Conservation (phyloP, 805 yeast genomes). For the Scheffersomyces amazonensis region DNA sequence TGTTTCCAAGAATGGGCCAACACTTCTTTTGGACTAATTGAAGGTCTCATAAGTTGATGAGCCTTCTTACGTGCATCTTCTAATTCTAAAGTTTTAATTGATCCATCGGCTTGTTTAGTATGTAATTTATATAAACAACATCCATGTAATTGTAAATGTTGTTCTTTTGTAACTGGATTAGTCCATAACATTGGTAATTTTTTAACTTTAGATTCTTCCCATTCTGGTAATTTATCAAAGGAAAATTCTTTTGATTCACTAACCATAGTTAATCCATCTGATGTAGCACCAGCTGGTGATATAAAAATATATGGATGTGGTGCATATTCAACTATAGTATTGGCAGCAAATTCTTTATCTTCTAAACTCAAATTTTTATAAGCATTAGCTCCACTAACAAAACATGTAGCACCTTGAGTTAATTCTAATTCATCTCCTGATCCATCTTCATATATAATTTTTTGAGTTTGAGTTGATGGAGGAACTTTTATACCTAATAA, state of each 20-base stretch:
- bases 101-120: slow-evolving; percentile 51
- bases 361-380: slow-evolving; percentile 63
- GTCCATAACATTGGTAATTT: slow-evolving; percentile 88
- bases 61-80: slow-evolving; percentile 73
- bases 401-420: slow-evolving; percentile 86
- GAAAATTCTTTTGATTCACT: slow-evolving; percentile 71
- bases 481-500: slow-evolving; percentile 82
- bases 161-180: slow-evolving; percentile 79
- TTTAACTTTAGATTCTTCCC: slow-evolving; percentile 80
- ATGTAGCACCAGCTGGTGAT: slow-evolving; percentile 74
- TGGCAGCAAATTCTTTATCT: slow-evolving; percentile 71
- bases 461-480: slow-evolving; percentile 58
- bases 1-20: slow-evolving; percentile 81
- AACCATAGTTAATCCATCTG: slow-evolving; percentile 84
- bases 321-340: slow-evolving; percentile 82
- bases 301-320: slow-evolving; percentile 91
- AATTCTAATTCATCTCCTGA: slow-evolving; percentile 61
- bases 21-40: slow-evolving; percentile 68
- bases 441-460: slow-evolving; percentile 56
- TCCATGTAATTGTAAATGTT: slow-evolving; percentile 84
- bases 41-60: slow-evolving; percentile 80
- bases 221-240: slow-evolving; percentile 68
- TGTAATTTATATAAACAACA: slow-evolving; percentile 74
- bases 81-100: slow-evolving; percentile 47
- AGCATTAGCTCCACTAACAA: slow-evolving; percentile 81